Percentiles rank a stretch among this genome's conserved stretches.
These are phyloP conservation scores for Acer negundo DNA, from an alignment of 345 rosid species.

Conservation along the genomic window DNA sequence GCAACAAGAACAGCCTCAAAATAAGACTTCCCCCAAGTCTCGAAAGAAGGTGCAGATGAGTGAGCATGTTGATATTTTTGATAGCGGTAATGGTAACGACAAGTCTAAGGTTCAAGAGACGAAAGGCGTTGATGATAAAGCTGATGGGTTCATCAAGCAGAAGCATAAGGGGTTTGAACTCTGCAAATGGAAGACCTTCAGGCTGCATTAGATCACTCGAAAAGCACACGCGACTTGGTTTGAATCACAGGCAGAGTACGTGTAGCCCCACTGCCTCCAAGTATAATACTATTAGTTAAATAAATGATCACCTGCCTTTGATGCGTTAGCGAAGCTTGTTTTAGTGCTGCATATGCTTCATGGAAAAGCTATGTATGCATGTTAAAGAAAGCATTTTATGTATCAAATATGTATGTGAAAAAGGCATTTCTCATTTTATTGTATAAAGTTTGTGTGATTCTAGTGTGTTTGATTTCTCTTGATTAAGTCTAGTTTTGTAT, in stretches of 20 bases:
- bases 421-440: not conserved
- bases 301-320: constrained; percentile 30
- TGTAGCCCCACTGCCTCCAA: not conserved
- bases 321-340: not conserved
- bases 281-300: constrained; percentile 13
- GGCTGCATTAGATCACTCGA: constrained; percentile 5
- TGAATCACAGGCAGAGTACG: constrained; percentile 1
- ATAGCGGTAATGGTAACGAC: not conserved
- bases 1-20: not conserved
- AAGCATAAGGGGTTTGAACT: constrained; percentile 40
- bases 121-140: constrained; percentile 20
- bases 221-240: not conserved
- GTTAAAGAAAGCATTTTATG: not conserved
- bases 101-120: constrained; percentile 11
- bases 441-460: constrained; percentile 1
- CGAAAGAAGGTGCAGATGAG: constrained; percentile 41
- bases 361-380: not conserved
- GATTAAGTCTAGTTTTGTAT: not conserved
- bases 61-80: constrained; percentile 26
- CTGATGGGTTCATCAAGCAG: constrained; percentile 39
- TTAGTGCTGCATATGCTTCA: not conserved
- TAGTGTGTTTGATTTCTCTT: not conserved
- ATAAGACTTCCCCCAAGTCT: constrained; percentile 23
- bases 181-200: constrained; percentile 52
- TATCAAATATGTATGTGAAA: not conserved